Evolutionary conservation across 23 red algal genomes (phyloP).

Genomic region (Gracilaria caudata): DNA sequence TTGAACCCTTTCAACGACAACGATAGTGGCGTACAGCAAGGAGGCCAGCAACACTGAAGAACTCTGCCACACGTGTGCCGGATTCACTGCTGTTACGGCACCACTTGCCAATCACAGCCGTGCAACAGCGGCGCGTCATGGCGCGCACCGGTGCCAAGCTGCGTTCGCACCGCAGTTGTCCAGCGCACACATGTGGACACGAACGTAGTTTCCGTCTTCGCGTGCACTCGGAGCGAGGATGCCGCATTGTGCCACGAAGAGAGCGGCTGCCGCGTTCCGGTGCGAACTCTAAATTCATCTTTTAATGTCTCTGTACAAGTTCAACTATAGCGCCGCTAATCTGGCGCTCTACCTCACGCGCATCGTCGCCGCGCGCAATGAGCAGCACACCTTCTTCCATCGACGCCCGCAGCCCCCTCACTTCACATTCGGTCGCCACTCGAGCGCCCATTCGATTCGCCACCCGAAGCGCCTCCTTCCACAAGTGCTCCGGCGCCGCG

Average conservation of each 20-base stretch:
- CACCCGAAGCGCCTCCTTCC: neutral
- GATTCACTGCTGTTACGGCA: neutral
- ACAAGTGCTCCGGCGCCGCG: neutral
- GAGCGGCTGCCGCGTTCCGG: too few relatives aligned
- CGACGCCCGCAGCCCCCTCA: neutral
- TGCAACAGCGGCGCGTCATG: neutral
- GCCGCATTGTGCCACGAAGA: too few relatives aligned
- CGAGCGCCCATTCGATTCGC: slow-evolving; percentile 6
- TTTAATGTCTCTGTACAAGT: too few relatives aligned
- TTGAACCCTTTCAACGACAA: neutral
- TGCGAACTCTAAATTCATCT: neutral
- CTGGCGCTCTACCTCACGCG: neutral
- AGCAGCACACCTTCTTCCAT: neutral
- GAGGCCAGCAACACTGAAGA: neutral
- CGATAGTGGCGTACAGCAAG: neutral
- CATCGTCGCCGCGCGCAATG: neutral
- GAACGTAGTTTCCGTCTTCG: too few relatives aligned
- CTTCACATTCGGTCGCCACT: neutral
- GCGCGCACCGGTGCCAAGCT: too few relatives aligned
- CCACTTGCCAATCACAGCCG: neutral
- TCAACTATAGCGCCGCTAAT: neutral
- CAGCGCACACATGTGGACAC: too few relatives aligned
- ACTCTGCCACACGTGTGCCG: neutral
- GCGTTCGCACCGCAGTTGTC: too few relatives aligned
- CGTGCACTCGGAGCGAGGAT: too few relatives aligned